A percentile compares a stretch with the other conserved stretches of the same genome.
These are phyloP conservation scores for Rhizopogon rudus DNA, from an alignment of 768 basidiomycete genomes.

Conservation along the genomic window DNA sequence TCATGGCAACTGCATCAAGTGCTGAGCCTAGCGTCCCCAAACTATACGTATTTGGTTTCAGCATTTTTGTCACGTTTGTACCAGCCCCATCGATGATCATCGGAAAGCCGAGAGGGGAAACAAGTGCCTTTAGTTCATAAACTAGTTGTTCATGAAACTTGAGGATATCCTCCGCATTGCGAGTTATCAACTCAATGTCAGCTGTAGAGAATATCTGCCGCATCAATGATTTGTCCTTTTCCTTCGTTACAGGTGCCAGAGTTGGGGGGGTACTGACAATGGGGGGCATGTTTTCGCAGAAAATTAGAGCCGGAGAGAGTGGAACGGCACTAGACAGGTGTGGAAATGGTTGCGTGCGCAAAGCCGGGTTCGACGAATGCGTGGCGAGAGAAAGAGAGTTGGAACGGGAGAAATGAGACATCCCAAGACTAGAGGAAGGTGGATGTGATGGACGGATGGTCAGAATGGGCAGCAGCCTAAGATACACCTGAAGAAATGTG, in stretches of 20 bases:
- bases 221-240: slow-evolving; percentile 28
- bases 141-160: slow-evolving; percentile 65
- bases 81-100: slow-evolving; percentile 25
- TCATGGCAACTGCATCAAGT: slow-evolving; percentile 39
- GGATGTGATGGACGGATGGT: slow-evolving; percentile 21
- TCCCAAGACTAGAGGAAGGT: slow-evolving; percentile 18
- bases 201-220: slow-evolving; percentile 52
- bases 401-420: slow-evolving; percentile 31
- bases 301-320: slow-evolving; percentile 17
- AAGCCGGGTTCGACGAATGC: slow-evolving; percentile 37
- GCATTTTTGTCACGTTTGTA: neutral
- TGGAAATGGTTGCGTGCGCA: slow-evolving; percentile 43
- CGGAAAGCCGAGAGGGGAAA: slow-evolving; percentile 48
- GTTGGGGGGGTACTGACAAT: neutral
- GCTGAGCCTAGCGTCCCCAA: slow-evolving; percentile 37
- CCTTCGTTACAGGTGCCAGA: slow-evolving; percentile 8
- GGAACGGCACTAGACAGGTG: slow-evolving; percentile 19
- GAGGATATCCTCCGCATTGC: slow-evolving; percentile 67
- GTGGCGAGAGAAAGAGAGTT: slow-evolving; percentile 35
- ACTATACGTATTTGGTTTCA: slow-evolving; percentile 25
- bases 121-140: slow-evolving; percentile 43
- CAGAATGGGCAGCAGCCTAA: slow-evolving; percentile 51
- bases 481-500: slow-evolving; percentile 49
- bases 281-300: slow-evolving; percentile 4
- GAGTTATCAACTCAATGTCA: slow-evolving; percentile 55